Evolutionary conservation across 2,329 filamentous ascomycete genomes (phyloP).

Genomic region (Fonsecaea monophora): DNA sequence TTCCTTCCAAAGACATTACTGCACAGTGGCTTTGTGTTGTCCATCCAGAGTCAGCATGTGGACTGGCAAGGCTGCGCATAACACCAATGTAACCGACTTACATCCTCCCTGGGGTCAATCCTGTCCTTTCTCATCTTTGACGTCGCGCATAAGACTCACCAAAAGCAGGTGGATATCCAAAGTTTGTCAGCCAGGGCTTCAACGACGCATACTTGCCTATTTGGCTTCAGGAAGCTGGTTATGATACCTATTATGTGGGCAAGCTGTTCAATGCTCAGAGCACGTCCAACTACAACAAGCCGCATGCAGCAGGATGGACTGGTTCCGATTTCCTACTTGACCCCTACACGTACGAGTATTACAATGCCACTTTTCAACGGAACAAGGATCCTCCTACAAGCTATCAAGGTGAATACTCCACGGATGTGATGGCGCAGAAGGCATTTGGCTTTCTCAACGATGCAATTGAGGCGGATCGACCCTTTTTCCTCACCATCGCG

Average conservation of each 20-base stretch:
- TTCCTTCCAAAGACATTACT: constrained; percentile 68
- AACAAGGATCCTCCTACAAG: constrained; percentile 63
- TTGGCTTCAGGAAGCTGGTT: constrained; percentile 60
- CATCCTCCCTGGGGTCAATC: constrained; percentile 47
- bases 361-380: constrained; percentile 68
- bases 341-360: constrained; percentile 68
- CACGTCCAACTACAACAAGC: constrained; percentile 56
- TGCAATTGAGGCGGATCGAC: constrained; percentile 59
- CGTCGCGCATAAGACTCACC: constrained; percentile 6
- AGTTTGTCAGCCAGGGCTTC: constrained; percentile 59
- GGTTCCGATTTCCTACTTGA: constrained; percentile 54
- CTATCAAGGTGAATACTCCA: constrained; percentile 62
- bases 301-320: constrained; percentile 48
- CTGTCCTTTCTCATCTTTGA: neutral
- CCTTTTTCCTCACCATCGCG: constrained; percentile 72
- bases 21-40: constrained; percentile 71
- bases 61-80: constrained; percentile 72
- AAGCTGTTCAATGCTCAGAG: constrained; percentile 63
- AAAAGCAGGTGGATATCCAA: constrained; percentile 53
- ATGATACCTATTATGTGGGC: constrained; percentile 62
- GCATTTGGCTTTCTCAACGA: constrained; percentile 67
- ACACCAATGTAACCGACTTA: constrained; percentile 72
- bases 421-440: constrained; percentile 66
- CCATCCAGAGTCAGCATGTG: constrained; percentile 70
- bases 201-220: constrained; percentile 60